A percentile compares a stretch with the other conserved stretches of the same genome.
These are phyloP conservation scores for Begonia fuchsioides DNA, from an alignment of 306 rosid species.

Conservation along the genomic window DNA sequence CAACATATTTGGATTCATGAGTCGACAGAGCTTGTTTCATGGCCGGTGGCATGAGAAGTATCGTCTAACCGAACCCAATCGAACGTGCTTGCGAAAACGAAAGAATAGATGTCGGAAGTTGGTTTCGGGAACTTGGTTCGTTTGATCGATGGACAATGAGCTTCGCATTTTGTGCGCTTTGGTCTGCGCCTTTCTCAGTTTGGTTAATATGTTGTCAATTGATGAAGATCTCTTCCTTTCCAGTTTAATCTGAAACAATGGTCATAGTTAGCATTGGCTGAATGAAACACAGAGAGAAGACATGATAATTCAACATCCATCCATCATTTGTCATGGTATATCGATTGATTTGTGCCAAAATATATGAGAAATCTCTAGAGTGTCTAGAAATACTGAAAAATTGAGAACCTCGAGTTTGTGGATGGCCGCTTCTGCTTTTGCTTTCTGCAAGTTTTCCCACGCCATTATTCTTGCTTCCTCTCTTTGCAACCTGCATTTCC, in stretches of 20 bases:
- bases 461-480: slow-evolving; percentile 83
- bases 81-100: not conserved
- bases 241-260: slow-evolving; percentile 52
- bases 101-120: not conserved
- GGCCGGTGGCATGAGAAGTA: not conserved
- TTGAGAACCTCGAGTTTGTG: slow-evolving; percentile 61
- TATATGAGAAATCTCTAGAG: too few species aligned
- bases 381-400: not conserved
- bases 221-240: slow-evolving; percentile 74
- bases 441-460: slow-evolving; percentile 85
- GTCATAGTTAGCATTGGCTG: not conserved
- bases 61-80: not conserved
- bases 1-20: too few species aligned
- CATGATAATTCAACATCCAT: too few species aligned
- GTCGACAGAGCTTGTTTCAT: too few species aligned
- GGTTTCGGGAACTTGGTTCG: slow-evolving; percentile 7
- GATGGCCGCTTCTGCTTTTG: slow-evolving; percentile 78
- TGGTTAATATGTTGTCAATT: slow-evolving; percentile 66
- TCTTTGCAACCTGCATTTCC: slow-evolving; percentile 50
- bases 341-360: too few species aligned
- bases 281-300: too few species aligned
- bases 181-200: slow-evolving; percentile 54
- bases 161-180: slow-evolving; percentile 68
- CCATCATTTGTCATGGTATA: too few species aligned
- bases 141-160: slow-evolving; percentile 11